A percentile compares a stretch with the other conserved stretches of the same genome.
Conservation (phyloP, 495 filamentous ascomycete genomes). For the Aspergillus haitiensis region DNA sequence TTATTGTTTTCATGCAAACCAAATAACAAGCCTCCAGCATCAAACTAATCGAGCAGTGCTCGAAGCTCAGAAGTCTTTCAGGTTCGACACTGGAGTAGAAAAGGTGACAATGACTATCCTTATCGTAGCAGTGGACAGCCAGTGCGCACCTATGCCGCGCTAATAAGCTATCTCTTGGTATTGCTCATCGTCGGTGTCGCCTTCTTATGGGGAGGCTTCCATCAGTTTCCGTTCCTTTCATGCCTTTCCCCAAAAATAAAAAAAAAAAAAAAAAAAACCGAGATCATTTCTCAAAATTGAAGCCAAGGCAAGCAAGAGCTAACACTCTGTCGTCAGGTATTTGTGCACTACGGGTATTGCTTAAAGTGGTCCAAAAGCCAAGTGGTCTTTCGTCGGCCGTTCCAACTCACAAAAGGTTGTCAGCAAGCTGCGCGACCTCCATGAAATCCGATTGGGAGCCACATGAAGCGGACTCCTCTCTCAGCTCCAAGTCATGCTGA, state of each 20-base stretch:
- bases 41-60: neutral
- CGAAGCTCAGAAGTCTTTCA: neutral
- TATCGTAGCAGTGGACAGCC: conserved; percentile 4
- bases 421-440: neutral
- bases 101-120: neutral
- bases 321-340: neutral
- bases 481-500: no score
- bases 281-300: no score
- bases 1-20: neutral
- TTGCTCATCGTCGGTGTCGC: neutral
- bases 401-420: conserved; percentile 5
- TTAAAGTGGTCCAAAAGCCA: conserved; percentile 1
- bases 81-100: neutral
- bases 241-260: no score
- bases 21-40: neutral
- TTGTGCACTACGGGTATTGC: neutral
- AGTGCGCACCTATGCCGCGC: neutral
- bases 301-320: neutral
- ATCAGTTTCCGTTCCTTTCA: conserved; percentile 7
- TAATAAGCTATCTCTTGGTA: conserved; percentile 4
- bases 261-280: no score
- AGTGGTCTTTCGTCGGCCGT: neutral
- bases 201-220: conserved; percentile 2
- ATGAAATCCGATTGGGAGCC: conserved; percentile 1
- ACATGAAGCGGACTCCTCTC: neutral